These are phyloP conservation scores for Globisporangium megalacanthum DNA, from an alignment of 352 stramenopile species.

Conservation along the genomic window DNA sequence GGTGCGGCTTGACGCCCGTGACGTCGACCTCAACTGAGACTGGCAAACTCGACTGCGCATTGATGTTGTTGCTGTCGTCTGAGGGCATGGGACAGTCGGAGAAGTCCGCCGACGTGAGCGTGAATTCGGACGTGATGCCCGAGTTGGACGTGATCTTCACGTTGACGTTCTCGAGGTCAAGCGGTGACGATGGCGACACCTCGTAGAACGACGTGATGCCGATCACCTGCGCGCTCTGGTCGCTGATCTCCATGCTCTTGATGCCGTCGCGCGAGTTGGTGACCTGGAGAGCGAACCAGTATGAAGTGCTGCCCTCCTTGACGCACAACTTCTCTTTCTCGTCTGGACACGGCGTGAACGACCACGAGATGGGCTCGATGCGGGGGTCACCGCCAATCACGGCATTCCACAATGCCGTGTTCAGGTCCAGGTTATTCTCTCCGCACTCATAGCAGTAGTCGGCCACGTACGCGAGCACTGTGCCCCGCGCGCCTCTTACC, in stretches of 20 bases:
- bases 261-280: slow-evolving; percentile 66
- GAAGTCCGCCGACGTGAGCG: slow-evolving; percentile 26
- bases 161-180: slow-evolving; percentile 10
- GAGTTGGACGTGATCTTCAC: slow-evolving; percentile 26
- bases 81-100: slow-evolving; percentile 34
- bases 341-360: slow-evolving; percentile 50
- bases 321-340: slow-evolving; percentile 61
- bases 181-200: slow-evolving; percentile 52
- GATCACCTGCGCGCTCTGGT: slow-evolving; percentile 83
- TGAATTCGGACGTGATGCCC: slow-evolving; percentile 66
- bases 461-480: slow-evolving; percentile 42
- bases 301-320: slow-evolving; percentile 59
- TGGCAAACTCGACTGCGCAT: slow-evolving; percentile 18
- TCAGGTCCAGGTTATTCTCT: slow-evolving; percentile 59
- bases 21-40: slow-evolving; percentile 24
- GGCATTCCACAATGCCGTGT: slow-evolving; percentile 47
- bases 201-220: slow-evolving; percentile 87
- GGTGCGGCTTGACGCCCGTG: slow-evolving; percentile 24
- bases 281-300: slow-evolving; percentile 61
- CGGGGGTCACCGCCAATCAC: slow-evolving; percentile 47
- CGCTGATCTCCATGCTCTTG: slow-evolving; percentile 3
- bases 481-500: slow-evolving; percentile 37
- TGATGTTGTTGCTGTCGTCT: slow-evolving; percentile 22
- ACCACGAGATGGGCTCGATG: slow-evolving; percentile 48
- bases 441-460: slow-evolving; percentile 66